These are phyloP conservation scores for Trametes elegans DNA, from an alignment of 768 basidiomycete species.

Conservation along the genomic window DNA sequence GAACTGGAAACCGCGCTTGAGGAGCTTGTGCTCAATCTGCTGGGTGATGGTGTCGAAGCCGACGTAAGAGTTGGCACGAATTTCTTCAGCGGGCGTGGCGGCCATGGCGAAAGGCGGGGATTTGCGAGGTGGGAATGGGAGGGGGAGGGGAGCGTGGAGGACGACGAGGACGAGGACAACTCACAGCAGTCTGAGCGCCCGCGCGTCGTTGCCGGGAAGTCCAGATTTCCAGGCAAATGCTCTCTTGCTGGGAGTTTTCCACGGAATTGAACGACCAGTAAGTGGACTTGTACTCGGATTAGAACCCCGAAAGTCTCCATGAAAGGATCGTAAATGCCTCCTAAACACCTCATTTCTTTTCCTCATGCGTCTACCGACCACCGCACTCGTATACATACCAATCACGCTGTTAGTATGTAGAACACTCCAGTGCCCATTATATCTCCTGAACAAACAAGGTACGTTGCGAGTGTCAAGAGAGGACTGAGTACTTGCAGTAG, in stretches of 20 bases:
- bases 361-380: no score
- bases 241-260: not conserved
- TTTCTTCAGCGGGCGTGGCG: conserved; percentile 62
- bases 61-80: conserved; percentile 90
- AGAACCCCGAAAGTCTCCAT: conserved; percentile 6
- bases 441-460: no score
- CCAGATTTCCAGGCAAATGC: conserved; percentile 9
- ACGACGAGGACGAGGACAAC: conserved; percentile 18
- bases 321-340: no score
- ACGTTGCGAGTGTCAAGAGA: no score
- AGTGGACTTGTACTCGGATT: conserved; percentile 2
- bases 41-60: conserved; percentile 97
- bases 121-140: not conserved
- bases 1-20: conserved; percentile 99
- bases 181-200: conserved; percentile 8
- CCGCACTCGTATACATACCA: no score
- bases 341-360: no score
- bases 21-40: conserved; percentile 98
- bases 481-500: no score
- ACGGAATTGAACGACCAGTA: not conserved
- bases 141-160: conserved; percentile 5
- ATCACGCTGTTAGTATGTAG: no score
- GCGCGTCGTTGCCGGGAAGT: conserved; percentile 13
- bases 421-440: no score
- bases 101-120: conserved; percentile 21